Percentiles rank a stretch among this genome's conserved stretches.
These are phyloP conservation scores for Vitis hybrid DNA, from an alignment of 177 flowering plant genomes.

Conservation along the genomic window DNA sequence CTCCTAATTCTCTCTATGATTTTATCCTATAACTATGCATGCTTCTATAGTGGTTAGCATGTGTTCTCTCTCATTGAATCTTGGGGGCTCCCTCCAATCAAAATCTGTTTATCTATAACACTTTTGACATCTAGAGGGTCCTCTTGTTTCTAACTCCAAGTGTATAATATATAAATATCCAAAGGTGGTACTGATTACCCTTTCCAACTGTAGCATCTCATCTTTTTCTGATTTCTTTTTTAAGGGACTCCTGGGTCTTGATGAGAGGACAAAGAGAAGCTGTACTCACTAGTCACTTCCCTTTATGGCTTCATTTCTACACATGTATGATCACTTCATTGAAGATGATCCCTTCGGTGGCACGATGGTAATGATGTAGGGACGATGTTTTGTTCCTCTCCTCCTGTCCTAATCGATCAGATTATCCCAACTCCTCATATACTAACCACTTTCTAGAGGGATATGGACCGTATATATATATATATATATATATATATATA, in stretches of 20 bases:
- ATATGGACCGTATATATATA: slow-evolving; percentile 2
- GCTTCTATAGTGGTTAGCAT: slow-evolving; percentile 36
- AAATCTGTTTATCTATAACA: slow-evolving; percentile 9
- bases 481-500: too few relatives aligned
- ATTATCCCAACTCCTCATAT: slow-evolving; percentile 9
- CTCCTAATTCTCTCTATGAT: slow-evolving; percentile 12
- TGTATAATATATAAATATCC: slow-evolving; percentile 3
- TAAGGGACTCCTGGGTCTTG: neutral
- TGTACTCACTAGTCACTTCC: slow-evolving; percentile 12
- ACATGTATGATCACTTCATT: slow-evolving; percentile 1
- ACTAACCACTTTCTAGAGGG: slow-evolving; percentile 13
- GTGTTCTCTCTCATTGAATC: slow-evolving; percentile 20
- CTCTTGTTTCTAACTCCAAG: slow-evolving; percentile 15
- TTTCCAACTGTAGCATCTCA: slow-evolving; percentile 32
- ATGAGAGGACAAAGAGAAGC: slow-evolving; percentile 13
- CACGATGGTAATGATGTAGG: slow-evolving; percentile 19
- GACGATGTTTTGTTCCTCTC: slow-evolving; percentile 5
- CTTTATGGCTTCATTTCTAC: neutral
- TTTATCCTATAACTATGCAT: slow-evolving; percentile 9
- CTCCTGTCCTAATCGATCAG: neutral
- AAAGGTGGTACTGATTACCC: slow-evolving; percentile 2
- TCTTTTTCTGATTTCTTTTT: slow-evolving; percentile 3
- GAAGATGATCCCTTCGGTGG: neutral
- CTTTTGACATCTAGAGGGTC: slow-evolving; percentile 16
- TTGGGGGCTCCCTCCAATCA: slow-evolving; percentile 5